Evolutionary conservation across 345 rosid species (phyloP), one percentile per base, ranked within the genome.

Genomic region (Brassica rapa): DNA sequence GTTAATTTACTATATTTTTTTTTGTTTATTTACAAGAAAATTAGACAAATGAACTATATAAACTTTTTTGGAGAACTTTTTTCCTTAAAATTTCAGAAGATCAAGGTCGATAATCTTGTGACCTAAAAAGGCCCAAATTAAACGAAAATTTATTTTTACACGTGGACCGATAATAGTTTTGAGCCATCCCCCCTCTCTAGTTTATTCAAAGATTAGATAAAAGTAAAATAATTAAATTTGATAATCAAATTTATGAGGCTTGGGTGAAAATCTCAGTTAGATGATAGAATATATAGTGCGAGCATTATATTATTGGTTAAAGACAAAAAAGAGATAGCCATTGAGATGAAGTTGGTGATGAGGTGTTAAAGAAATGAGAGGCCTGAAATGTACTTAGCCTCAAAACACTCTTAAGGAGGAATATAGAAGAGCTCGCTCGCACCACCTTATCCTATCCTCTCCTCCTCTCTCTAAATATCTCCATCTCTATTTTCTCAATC

Each of bases 401-500:
- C 83, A 73, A 79, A 82, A 71, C 81, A 72, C 74, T 81, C 81
- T 81, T 46, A 62, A 69, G 76, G 55, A 56, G 23, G 56, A 16
- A 65, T 57, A 62, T 68, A 53, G 77, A 71, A 60, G 71, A 55
- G 84, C 71, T 66, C 49, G 25, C 65, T 59, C 86, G 82, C 82
- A 87, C 92, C 93, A 87, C 92, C 93, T 89, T 88, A 89, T 87
- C 97, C 88, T 91, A 89, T 88, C 92, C 88, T 61, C 83, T 73
- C 66, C 61, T 70, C 12, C 63, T 49, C 69, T 68, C 71, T 43
- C 59, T 24, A 41, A 15, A 15, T 30, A 10, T 55, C 70, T 37
- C 49, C 51, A 62, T 67, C 73, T 24, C 46, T 46, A 49, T 30
- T 43, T 11, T 41, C 66, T 60, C 68, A 24, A 74, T 59, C 73